Percentiles rank a stretch among this genome's conserved stretches.
Conservation (phyloP, 352 stramenopile species). For the Phytopythium chamaehyphon region DNA sequence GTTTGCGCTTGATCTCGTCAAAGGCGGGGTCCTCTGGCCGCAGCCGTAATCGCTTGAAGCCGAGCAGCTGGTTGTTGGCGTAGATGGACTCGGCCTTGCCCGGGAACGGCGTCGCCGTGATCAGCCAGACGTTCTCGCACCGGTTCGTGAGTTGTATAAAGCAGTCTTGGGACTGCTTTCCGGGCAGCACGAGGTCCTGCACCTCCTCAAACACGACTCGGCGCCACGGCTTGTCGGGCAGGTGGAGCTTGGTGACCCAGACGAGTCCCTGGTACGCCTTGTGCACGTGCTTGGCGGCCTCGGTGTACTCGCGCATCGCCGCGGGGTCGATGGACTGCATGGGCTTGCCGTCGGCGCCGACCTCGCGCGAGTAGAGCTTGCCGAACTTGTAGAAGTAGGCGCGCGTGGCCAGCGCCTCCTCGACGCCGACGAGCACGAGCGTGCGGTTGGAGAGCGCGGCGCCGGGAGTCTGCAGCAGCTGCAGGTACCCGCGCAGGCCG, state of each 20-base stretch:
- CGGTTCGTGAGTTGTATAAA: conserved; percentile 79
- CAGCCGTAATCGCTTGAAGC: conserved; percentile 74
- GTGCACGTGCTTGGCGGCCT: conserved; percentile 76
- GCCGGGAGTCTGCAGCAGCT: conserved; percentile 20
- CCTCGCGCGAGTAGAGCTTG: conserved; percentile 48
- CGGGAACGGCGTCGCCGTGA: conserved; percentile 82
- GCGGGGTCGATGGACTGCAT: conserved; percentile 37
- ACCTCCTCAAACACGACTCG: conserved; percentile 87
- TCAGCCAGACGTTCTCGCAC: conserved; percentile 81
- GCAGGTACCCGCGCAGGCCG: conserved; percentile 46
- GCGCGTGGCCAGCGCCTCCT: conserved; percentile 62
- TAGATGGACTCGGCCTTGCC: conserved; percentile 79
- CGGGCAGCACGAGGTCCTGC: conserved; percentile 76
- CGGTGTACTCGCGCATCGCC: conserved; percentile 51
- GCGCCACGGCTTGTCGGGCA: conserved; percentile 64
- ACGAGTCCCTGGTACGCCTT: conserved; percentile 76
- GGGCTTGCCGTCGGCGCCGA: conserved; percentile 25
- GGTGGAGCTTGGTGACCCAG: conserved; percentile 61
- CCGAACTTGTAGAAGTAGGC: conserved; percentile 57
- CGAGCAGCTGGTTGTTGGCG: conserved; percentile 85
- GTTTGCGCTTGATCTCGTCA: conserved; percentile 84
- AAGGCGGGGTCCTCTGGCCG: conserved; percentile 69
- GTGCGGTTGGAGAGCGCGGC: conserved; percentile 63
- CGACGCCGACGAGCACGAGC: conserved; percentile 75
- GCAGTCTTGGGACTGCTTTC: conserved; percentile 70